A percentile compares a stretch with the other conserved stretches of the same genome.
These are phyloP conservation scores for Hypocrella siamensis DNA, from an alignment of 2,329 filamentous ascomycete genomes.

Conservation along the genomic window DNA sequence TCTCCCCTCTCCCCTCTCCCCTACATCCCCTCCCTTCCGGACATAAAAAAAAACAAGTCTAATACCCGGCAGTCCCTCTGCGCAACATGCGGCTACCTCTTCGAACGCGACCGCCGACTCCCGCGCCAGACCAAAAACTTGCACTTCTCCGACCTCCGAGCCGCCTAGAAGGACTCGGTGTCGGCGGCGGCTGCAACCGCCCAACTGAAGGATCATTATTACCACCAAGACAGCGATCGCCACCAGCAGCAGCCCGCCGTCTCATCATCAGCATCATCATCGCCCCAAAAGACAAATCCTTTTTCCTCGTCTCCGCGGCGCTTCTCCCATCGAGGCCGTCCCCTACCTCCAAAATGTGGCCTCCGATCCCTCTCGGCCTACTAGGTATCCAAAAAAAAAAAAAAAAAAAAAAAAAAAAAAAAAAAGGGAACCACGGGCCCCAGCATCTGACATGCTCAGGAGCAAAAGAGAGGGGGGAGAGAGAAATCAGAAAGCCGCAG, in stretches of 20 bases:
- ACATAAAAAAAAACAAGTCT: too few species aligned
- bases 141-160: slow-evolving; percentile 13
- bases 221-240: too few species aligned
- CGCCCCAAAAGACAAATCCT: too few species aligned
- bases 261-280: too few species aligned
- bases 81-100: slow-evolving; percentile 82
- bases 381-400: neutral
- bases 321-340: neutral
- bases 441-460: too few species aligned
- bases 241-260: too few species aligned
- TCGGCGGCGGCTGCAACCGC: neutral
- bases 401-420: neutral
- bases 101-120: slow-evolving; percentile 71
- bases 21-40: neutral
- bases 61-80: slow-evolving; percentile 64
- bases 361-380: neutral
- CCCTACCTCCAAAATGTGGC: neutral
- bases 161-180: slow-evolving; percentile 12
- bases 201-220: too few species aligned
- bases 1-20: neutral
- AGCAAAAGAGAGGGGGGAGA: too few species aligned
- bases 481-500: neutral
- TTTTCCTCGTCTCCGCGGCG: too few species aligned
- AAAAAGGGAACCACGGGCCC: neutral
- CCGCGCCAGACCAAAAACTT: slow-evolving; percentile 36